Conservation (phyloP, 2,329 filamentous ascomycete genomes). For the Colletotrichum orbiculare region DNA sequence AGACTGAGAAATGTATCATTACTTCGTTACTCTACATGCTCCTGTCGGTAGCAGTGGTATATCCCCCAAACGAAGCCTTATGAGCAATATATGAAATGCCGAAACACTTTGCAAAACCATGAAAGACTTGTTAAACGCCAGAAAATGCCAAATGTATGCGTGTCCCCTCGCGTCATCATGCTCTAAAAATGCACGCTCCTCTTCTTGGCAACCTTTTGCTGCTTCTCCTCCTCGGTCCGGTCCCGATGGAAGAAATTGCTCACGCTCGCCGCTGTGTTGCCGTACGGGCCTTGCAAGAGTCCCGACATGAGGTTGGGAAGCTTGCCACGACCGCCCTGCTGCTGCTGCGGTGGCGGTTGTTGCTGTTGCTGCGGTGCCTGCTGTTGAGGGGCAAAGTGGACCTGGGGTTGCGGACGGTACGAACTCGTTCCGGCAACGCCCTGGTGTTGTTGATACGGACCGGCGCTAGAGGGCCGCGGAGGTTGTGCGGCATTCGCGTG, state of each 20-base stretch:
- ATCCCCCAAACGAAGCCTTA: background rate
- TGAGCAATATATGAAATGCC: too few relatives aligned
- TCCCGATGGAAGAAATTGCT: constrained; percentile 56
- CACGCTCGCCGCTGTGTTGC: constrained; percentile 54
- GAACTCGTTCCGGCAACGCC: constrained; percentile 18
- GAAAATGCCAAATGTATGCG: background rate
- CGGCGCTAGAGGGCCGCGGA: constrained; percentile 33
- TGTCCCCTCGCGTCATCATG: background rate
- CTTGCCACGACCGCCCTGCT: constrained; percentile 39
- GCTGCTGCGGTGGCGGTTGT: constrained; percentile 37
- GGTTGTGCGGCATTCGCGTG: constrained; percentile 34
- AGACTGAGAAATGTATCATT: background rate
- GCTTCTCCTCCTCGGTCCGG: constrained; percentile 51
- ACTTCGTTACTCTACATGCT: constrained; percentile 1
- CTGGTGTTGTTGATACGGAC: constrained; percentile 30
- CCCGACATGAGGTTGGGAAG: constrained; percentile 43
- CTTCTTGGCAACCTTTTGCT: constrained; percentile 58
- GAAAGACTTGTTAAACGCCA: constrained; percentile 5
- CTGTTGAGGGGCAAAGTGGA: constrained; percentile 39
- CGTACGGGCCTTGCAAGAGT: constrained; percentile 46
- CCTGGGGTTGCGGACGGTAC: constrained; percentile 40
- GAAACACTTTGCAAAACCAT: background rate
- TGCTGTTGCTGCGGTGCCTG: constrained; percentile 34
- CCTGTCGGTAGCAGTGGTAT: background rate
- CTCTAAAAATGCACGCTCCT: constrained; percentile 57